These are phyloP conservation scores for Neopestalotiopsis rosae DNA, from an alignment of 2,329 filamentous ascomycete species.

Conservation along the genomic window DNA sequence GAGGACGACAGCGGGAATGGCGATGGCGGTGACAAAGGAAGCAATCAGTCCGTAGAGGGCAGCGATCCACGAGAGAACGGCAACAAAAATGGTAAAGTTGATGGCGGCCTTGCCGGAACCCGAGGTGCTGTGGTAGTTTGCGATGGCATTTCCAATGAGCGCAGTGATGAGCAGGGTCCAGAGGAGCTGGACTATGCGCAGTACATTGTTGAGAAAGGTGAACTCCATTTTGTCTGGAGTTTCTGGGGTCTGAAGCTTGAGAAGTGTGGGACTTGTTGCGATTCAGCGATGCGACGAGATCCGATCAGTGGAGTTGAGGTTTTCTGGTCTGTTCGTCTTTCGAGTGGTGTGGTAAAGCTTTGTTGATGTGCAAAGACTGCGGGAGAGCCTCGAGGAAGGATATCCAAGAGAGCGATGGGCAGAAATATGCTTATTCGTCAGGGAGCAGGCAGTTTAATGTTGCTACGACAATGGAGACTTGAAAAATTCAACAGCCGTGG, in stretches of 20 bases:
- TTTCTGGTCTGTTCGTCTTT: neutral
- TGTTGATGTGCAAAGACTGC: neutral
- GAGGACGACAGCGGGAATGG: slow-evolving; percentile 31
- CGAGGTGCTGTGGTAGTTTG: slow-evolving; percentile 50
- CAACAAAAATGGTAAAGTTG: slow-evolving; percentile 74
- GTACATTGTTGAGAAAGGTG: slow-evolving; percentile 47
- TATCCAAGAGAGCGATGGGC: neutral
- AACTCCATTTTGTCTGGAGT: slow-evolving; percentile 30
- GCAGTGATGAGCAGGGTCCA: slow-evolving; percentile 59
- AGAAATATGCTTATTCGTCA: neutral
- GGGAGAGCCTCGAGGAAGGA: neutral
- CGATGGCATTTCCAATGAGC: slow-evolving; percentile 64
- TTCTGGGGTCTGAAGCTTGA: neutral
- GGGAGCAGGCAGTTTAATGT: neutral
- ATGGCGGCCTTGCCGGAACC: slow-evolving; percentile 51
- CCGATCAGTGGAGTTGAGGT: neutral
- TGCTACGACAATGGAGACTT: neutral
- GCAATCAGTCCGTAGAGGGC: slow-evolving; percentile 50
- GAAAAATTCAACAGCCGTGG: neutral
- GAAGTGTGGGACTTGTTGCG: slow-evolving; percentile 5
- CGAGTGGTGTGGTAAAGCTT: neutral
- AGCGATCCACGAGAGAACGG: slow-evolving; percentile 68
- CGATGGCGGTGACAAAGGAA: slow-evolving; percentile 29
- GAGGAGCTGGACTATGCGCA: slow-evolving; percentile 57
- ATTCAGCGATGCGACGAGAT: neutral